Base-by-base conservation (phyloP, 1,139 yeast genomes). In the Pichia sp. region DNA sequence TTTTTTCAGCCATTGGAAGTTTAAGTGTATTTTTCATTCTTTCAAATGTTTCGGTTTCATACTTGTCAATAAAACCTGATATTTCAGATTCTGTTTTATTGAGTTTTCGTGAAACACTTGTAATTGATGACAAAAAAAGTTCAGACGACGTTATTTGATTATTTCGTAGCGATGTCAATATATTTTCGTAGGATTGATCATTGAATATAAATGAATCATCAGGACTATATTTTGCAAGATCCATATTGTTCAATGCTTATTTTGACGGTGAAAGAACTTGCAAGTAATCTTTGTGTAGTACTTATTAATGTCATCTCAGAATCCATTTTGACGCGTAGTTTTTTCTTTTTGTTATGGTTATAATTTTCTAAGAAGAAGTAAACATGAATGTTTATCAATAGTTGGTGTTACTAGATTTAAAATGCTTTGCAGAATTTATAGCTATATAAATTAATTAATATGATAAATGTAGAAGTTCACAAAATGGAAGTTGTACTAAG, bases 41-140 rank as follows among this genome's bases (percentile, higher is more conserved):
- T 9, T 25, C 31, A 11, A 35, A 25, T 6, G 43, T 50, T 42
- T 66, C 68, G 6, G 54, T 44, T 40, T 59, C 57, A 42, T 71
- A 56, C 4, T 57, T 53, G 32, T 63, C 58, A 37, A 73, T 64
- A 49, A 78, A 79, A 27, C 66, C 63, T 30, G 69, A 62, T 2
- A 80, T 63, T 56, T 79, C 85, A 44, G 67, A 65, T 27, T 72
- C 62, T 7, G 83, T 73, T 46, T 81, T 66, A 34, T 72, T 71
- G n/a, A 76, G 53, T 38, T 68, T 58, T 47, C 69, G 70, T 10
- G 83, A 69, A 29, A 81, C 58, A 36, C 69, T 74, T 3, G 58
- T 51, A 1, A 69, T 58, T 3, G 70, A 61, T 25, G 71, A 60
- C 1, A 74, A 60, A 18, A 75, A 56, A 29, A 78, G 60, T 48